These are phyloP conservation scores for Cutaneotrichosporon sp. DNA, from an alignment of 1,284 basidiomycete species.

Conservation along the genomic window DNA sequence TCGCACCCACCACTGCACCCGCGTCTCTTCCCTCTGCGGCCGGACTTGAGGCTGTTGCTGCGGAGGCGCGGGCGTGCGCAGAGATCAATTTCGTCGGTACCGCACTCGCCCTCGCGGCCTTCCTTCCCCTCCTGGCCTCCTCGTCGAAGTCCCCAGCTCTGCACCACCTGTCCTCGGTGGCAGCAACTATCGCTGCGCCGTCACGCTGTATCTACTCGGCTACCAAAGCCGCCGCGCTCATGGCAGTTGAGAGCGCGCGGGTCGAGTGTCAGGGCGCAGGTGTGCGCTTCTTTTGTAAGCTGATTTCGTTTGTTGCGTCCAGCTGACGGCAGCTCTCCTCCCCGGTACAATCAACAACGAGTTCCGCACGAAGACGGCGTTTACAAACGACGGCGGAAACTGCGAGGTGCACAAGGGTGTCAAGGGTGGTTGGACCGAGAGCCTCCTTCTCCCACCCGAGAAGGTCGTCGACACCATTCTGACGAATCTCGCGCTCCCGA, in stretches of 20 bases:
- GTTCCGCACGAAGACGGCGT: constrained; percentile 65
- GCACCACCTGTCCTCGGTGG: constrained; percentile 73
- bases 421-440: constrained; percentile 34
- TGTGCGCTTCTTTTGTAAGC: constrained; percentile 47
- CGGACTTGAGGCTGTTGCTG: constrained; percentile 45
- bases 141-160: constrained; percentile 69
- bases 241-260: constrained; percentile 71
- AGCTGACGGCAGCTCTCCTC: constrained; percentile 30
- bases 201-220: constrained; percentile 79
- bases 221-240: constrained; percentile 73
- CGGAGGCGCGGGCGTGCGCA: constrained; percentile 42
- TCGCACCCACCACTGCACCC: background rate
- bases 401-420: constrained; percentile 24
- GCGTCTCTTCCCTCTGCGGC: constrained; percentile 22
- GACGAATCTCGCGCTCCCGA: constrained; percentile 36
- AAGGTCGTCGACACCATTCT: constrained; percentile 41
- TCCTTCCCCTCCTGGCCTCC: constrained; percentile 66
- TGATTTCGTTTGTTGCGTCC: background rate
- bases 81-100: constrained; percentile 53
- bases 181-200: constrained; percentile 75
- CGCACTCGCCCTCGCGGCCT: constrained; percentile 49
- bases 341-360: constrained; percentile 59
- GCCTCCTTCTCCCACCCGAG: constrained; percentile 34
- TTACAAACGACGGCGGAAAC: constrained; percentile 50
- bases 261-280: constrained; percentile 48